Conservation (phyloP, 768 basidiomycete genomes). For the Psilocybe azurescens region DNA sequence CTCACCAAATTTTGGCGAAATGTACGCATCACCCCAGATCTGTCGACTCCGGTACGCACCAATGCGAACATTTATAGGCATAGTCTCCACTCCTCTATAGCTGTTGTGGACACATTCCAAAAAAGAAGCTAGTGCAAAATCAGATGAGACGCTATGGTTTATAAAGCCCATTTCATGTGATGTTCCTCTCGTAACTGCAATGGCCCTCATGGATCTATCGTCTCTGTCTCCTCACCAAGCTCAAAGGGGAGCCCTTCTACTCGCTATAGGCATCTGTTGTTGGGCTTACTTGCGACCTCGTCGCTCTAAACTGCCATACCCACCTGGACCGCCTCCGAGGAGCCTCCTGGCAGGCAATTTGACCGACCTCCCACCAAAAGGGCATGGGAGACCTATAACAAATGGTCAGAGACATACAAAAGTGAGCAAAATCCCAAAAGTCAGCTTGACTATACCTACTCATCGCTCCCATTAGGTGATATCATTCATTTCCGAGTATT, state of each 20-base stretch:
- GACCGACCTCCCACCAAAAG: constrained; percentile 7
- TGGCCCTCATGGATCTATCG: background rate
- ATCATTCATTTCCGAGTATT: constrained; percentile 27
- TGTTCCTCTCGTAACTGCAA: background rate
- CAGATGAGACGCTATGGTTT: no score
- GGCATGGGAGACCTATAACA: constrained; percentile 3
- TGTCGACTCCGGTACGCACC: no score
- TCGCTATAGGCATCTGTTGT: background rate
- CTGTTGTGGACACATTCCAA: no score
- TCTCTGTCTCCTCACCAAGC: background rate
- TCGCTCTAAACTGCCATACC: constrained; percentile 1
- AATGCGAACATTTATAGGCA: no score
- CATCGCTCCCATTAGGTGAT: constrained; percentile 21
- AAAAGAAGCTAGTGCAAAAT: no score
- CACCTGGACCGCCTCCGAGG: constrained; percentile 9
- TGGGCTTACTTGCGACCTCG: background rate
- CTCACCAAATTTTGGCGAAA: no score
- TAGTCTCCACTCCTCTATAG: no score
- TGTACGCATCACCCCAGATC: no score
- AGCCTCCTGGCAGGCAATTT: constrained; percentile 7
- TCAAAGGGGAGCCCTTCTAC: background rate
- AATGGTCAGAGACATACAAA: constrained; percentile 18
- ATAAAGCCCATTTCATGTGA: no score
- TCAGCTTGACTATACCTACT: background rate
- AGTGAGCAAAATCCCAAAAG: background rate